A percentile compares a stretch with the other conserved stretches of the same genome.
Evolutionary conservation across 208 protist genomes (phyloP).

Genomic region (Phytomonas sp.): DNA sequence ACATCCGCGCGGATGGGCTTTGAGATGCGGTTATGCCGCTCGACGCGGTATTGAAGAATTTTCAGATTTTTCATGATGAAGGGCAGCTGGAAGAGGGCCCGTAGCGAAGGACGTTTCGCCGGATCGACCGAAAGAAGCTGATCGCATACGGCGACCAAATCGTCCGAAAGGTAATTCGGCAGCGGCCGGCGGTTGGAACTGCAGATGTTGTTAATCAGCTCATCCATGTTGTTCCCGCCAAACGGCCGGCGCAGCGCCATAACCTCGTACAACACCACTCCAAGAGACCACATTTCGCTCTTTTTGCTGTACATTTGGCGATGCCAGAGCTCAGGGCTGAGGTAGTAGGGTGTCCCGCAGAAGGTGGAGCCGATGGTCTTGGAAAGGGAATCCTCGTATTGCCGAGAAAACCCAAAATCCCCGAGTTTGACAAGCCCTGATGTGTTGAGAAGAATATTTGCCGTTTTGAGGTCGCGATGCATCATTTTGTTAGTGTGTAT

Average conservation of each 20-base stretch:
- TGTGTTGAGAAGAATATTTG: constrained; percentile 80
- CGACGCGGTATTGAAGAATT: constrained; percentile 68
- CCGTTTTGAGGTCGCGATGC: constrained; percentile 85
- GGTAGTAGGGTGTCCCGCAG: constrained; percentile 88
- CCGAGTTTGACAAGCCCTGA: constrained; percentile 79
- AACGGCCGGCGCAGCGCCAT: constrained; percentile 79
- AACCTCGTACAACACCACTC: constrained; percentile 81
- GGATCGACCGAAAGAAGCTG: constrained; percentile 56
- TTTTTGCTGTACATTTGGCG: constrained; percentile 91
- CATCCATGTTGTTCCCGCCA: constrained; percentile 75
- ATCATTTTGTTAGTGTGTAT: constrained; percentile 85
- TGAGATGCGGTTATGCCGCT: constrained; percentile 62
- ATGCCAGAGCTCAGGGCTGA: constrained; percentile 89
- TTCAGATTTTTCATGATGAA: constrained; percentile 54
- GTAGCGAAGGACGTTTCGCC: constrained; percentile 45
- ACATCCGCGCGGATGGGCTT: constrained; percentile 47
- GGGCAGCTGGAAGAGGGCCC: constrained; percentile 53
- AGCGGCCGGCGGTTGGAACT: constrained; percentile 41
- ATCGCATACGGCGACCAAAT: constrained; percentile 45
- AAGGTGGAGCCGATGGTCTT: constrained; percentile 81
- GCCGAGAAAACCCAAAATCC: constrained; percentile 81
- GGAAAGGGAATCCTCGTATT: constrained; percentile 81
- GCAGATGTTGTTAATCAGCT: constrained; percentile 81
- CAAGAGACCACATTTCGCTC: constrained; percentile 89
- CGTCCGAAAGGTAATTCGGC: constrained; percentile 31